Percentiles rank a stretch among this genome's conserved stretches.
phyloP scores from a whole-genome alignment of 192 early-diverging fungal genomes.

The Coemansia aciculifera region DNA sequence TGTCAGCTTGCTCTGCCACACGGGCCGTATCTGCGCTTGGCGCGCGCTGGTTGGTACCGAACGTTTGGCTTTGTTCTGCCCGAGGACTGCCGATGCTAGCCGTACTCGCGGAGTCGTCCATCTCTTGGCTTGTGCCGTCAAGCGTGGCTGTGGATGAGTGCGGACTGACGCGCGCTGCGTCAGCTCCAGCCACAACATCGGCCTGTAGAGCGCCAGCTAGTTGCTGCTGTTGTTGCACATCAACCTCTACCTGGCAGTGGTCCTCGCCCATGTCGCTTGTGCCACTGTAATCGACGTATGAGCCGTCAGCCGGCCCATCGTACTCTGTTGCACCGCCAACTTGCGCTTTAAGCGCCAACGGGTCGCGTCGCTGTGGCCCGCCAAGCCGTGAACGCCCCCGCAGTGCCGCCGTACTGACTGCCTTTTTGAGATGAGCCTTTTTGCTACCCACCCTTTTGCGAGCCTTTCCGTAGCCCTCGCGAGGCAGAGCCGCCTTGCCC shows the following conservation, averaged over 20 bases:
- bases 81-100: constrained; percentile 47
- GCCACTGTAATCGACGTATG: constrained; percentile 52
- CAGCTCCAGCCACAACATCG: not conserved
- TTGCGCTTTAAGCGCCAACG: constrained; percentile 5
- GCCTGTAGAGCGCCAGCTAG: not conserved
- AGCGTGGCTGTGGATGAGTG: constrained; percentile 53
- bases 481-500: constrained; percentile 15
- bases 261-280: constrained; percentile 18
- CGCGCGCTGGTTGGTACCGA: constrained; percentile 4
- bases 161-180: constrained; percentile 20
- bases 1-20: not conserved
- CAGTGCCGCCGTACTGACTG: constrained; percentile 38
- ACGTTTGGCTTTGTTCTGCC: constrained; percentile 1
- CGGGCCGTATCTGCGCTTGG: not conserved
- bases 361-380: constrained; percentile 19
- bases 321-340: not conserved
- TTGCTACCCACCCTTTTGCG: constrained; percentile 25
- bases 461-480: constrained; percentile 16
- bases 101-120: constrained; percentile 40
- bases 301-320: constrained; percentile 27
- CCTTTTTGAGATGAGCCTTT: constrained; percentile 37
- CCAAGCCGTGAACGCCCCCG: constrained; percentile 32
- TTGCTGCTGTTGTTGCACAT: constrained; percentile 4
- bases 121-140: constrained; percentile 28
- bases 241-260: not conserved